Base-by-base conservation (phyloP, 2,329 filamentous ascomycete species). In the Colletotrichum spinosum region DNA sequence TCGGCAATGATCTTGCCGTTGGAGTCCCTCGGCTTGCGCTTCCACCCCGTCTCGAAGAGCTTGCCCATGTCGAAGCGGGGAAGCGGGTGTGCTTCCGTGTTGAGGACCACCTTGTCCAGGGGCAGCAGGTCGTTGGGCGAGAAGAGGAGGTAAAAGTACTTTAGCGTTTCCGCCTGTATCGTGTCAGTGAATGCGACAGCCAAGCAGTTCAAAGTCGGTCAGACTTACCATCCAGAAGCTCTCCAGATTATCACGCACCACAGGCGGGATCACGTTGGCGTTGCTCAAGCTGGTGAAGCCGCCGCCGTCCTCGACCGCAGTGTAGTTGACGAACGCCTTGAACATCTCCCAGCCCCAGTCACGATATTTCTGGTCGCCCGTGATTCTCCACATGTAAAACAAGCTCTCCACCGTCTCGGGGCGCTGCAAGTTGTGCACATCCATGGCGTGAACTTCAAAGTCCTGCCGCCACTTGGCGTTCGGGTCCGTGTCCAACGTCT, bases 291-390 rank as follows among this genome's bases (percentile, higher is more conserved):
- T 94, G 1, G 92, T 93, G 75, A 97, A 98, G 0, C 94, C 94
- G 44, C 89, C 89, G 42, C 89, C 88, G 44, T 94, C 90, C 48
- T 88, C 84, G 2, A 97, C 91, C 7, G 91, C 88, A 1, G 93
- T 97, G 78, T 97, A 86, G 72, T 93, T 90, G 78, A 95, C 84
- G 75, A 99, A 99, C 1, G 91, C 89, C 76, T 93, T 90, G 81
- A 99, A 99, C 90, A 99, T 98, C 71, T 97, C 91, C 96, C 96
- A 99, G 12, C 96, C 96, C 95, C 95, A 98, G 72, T 97, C 89
- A 34, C 96, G 88, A 78, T 99, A 99, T 69, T 89, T 90, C 44
- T 87, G 83, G 68, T 99, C 94, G 34, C 92, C 93, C 1, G 96
- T 99, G 77, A 99, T 97, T 68, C 96, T 90, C 92, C 95, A 99